These are phyloP conservation scores for Vigna mungo DNA, from an alignment of 306 rosid species.

Conservation along the genomic window DNA sequence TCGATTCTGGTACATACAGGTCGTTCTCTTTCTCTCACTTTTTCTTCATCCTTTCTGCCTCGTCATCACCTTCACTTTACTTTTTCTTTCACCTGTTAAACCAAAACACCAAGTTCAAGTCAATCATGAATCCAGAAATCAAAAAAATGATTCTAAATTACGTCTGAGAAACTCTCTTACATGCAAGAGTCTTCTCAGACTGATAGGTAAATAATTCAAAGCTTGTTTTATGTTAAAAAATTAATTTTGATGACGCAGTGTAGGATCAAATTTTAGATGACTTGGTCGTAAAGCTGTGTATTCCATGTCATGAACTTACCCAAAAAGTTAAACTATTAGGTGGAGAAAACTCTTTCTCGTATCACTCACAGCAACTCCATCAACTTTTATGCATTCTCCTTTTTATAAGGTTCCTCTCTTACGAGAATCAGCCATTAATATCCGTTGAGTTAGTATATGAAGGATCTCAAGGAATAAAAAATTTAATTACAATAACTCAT, in stretches of 20 bases:
- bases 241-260: neutral
- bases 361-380: neutral
- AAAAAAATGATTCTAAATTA: neutral
- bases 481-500: too few species aligned
- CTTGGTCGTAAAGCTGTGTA: neutral
- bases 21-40: neutral
- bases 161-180: neutral
- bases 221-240: neutral
- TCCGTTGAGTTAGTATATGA: too few species aligned
- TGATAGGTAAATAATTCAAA: neutral
- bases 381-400: too few species aligned
- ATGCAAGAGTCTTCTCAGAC: neutral
- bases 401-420: too few species aligned
- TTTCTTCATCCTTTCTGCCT: neutral
- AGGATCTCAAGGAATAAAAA: too few species aligned
- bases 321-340: neutral
- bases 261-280: neutral
- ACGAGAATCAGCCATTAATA: too few species aligned
- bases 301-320: neutral
- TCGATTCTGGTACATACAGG: constrained; percentile 61
- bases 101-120: neutral
- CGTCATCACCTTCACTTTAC: neutral
- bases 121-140: neutral
- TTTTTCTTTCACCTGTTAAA: neutral
- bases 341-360: neutral